Evolutionary conservation across 139 green algal species (phyloP).

Genomic region (Chlorella sp.): DNA sequence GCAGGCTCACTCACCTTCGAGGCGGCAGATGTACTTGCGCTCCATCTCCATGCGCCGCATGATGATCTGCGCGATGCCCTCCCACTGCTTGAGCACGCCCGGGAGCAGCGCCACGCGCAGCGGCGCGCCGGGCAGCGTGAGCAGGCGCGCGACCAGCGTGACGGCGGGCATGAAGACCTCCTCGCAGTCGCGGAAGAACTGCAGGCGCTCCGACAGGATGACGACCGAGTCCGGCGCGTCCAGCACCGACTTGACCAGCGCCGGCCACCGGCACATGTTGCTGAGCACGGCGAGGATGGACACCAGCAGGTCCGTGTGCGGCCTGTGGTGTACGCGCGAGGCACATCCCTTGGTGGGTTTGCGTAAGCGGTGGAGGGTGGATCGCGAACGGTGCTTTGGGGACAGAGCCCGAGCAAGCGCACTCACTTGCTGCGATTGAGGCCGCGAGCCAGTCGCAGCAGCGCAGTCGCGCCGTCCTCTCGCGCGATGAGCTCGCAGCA

Average conservation of each 20-base stretch:
- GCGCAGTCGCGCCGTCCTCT: conserved; percentile 22
- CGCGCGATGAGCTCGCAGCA: conserved; percentile 52
- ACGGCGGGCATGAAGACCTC: conserved; percentile 10
- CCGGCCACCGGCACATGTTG: conserved; percentile 43
- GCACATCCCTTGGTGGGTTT: neutral
- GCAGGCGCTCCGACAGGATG: conserved; percentile 59
- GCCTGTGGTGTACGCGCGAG: no score
- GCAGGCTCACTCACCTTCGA: conserved; percentile 76
- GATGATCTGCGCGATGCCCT: conserved; percentile 66
- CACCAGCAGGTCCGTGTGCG: conserved; percentile 46
- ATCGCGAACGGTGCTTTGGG: neutral
- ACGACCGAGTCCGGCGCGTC: conserved; percentile 40
- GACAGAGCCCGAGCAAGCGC: neutral
- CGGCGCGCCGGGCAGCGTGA: neutral
- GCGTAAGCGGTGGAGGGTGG: neutral
- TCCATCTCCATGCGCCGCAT: conserved; percentile 57
- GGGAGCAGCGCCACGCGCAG: conserved; percentile 8
- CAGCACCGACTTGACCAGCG: conserved; percentile 40
- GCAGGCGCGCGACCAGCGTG: neutral
- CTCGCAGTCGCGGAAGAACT: conserved; percentile 61
- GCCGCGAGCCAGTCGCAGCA: conserved; percentile 50
- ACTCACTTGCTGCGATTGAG: conserved; percentile 54
- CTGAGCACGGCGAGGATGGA: conserved; percentile 38
- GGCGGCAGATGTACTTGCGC: conserved; percentile 63
- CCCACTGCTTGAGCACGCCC: conserved; percentile 43